phyloP scores from a whole-genome alignment of 164 flowering plant genomes.

The Umbilicus rupestris region DNA sequence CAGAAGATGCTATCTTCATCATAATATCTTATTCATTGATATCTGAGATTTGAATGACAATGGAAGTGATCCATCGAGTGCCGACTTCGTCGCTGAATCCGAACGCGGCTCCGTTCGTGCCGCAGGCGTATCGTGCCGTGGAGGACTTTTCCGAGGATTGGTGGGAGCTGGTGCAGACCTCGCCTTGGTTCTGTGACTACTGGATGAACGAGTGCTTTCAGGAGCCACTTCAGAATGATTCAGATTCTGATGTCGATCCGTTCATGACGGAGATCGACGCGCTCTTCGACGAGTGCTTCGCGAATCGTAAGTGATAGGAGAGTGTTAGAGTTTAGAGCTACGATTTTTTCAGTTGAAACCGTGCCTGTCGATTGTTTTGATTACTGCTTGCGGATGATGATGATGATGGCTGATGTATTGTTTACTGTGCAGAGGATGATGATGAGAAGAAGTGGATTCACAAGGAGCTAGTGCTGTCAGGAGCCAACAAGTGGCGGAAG shows the following conservation, averaged over 20 bases:
- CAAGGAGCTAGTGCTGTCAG: constrained; percentile 37
- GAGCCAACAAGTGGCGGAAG: constrained; percentile 38
- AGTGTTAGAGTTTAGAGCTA: no score
- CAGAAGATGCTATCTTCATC: background rate
- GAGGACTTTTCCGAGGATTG: constrained; percentile 84
- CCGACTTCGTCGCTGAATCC: constrained; percentile 55
- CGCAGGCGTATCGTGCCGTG: constrained; percentile 56
- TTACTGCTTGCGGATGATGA: background rate
- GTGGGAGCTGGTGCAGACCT: constrained; percentile 77
- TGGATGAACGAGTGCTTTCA: constrained; percentile 74
- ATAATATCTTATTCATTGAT: background rate
- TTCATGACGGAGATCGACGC: constrained; percentile 34
- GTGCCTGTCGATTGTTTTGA: no score
- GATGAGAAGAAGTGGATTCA: constrained; percentile 18
- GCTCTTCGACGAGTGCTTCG: constrained; percentile 27
- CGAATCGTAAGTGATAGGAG: constrained; percentile 24
- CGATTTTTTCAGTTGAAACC: background rate
- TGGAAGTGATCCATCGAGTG: constrained; percentile 32
- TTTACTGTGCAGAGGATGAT: constrained; percentile 18
- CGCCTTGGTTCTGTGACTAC: constrained; percentile 82
- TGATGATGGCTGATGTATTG: background rate
- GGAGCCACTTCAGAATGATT: constrained; percentile 40
- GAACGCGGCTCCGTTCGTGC: constrained; percentile 73
- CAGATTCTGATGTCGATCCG: background rate
- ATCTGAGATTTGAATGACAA: constrained; percentile 12